Evolutionary conservation across 371 early-diverging fungal species (phyloP), one percentile per base, ranked within the genome.

Genomic region (Rhizopus sp.): DNA sequence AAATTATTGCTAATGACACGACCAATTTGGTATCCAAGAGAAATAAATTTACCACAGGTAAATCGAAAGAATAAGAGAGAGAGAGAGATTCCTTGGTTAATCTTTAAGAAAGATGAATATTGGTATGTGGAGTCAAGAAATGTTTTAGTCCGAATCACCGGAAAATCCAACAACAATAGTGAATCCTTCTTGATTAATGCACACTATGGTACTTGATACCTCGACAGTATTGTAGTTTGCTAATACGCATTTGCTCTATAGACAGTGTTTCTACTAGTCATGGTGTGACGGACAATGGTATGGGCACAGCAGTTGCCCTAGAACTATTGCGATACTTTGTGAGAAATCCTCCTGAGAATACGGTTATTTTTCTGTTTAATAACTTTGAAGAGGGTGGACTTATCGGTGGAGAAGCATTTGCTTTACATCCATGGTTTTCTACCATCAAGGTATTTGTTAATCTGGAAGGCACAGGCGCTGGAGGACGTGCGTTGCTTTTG

Each of bases 251-350:
- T n/a, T 51, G 23, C 5, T 39, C 30, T 23, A 16, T 59, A 83
- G 83, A 94, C 59, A 84, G 87, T 7, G 87, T 88, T 13, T 77
- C 87, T 12, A 76, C 87, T 39, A 87, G 90, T 57, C 73, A 82
- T 57, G 95, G 95, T 41, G 90, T 87, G 10, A 88, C 88, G 10
- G 95, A 94, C 62, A 88, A 90, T 57, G 94, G 93, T 8, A 84
- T 93, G 39, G 83, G 85, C 10, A 84, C 90, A 3, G 84, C 75
- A 3, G 86, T 82, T 17, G 85, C 86, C 51, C 66, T 94, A 33
- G 93, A 91, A 70, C 68, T 82, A 49, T 60, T 86, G 37, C 83
- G 88, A 44, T 84, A 81, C 52, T 71, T 87, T 62, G 73, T 78
- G 35, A 59, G 61, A 35, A 76, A 81, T 40, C 85, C 81, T 42